Evolutionary conservation across 768 basidiomycete species (phyloP).

Genomic region (Termitomyces sp.): DNA sequence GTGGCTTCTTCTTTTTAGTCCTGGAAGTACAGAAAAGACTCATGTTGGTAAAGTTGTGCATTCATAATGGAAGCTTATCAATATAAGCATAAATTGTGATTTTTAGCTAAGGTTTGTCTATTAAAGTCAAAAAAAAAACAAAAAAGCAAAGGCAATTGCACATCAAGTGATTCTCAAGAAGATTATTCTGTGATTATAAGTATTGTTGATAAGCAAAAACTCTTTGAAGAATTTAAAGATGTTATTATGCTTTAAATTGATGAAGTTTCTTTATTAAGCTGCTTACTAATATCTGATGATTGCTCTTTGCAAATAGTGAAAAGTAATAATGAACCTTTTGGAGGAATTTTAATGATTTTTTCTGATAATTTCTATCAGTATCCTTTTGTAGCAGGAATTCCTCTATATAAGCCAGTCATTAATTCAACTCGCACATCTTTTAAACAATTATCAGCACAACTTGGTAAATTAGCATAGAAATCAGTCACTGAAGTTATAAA

Average conservation of each 20-base stretch:
- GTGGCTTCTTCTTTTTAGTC: too few species aligned
- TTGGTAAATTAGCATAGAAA: background rate
- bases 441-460: too few species aligned
- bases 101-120: conserved; percentile 8
- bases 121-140: background rate
- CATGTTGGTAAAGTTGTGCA: conserved; percentile 21
- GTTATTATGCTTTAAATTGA: conserved; percentile 22
- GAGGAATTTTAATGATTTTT: conserved; percentile 25
- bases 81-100: conserved; percentile 16
- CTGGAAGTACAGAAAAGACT: conserved; percentile 28
- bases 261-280: conserved; percentile 23
- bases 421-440: background rate
- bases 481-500: background rate
- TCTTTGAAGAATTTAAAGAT: conserved; percentile 19
- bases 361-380: background rate
- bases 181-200: conserved; percentile 10
- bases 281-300: conserved; percentile 21
- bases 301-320: conserved; percentile 20
- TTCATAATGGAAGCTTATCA: conserved; percentile 17
- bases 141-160: background rate
- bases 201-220: conserved; percentile 8
- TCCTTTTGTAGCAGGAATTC: background rate
- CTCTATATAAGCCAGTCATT: background rate
- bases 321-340: conserved; percentile 18
- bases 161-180: background rate